These are phyloP conservation scores for Scutellospora calospora DNA, from an alignment of 371 early-diverging fungal genomes.

Conservation along the genomic window DNA sequence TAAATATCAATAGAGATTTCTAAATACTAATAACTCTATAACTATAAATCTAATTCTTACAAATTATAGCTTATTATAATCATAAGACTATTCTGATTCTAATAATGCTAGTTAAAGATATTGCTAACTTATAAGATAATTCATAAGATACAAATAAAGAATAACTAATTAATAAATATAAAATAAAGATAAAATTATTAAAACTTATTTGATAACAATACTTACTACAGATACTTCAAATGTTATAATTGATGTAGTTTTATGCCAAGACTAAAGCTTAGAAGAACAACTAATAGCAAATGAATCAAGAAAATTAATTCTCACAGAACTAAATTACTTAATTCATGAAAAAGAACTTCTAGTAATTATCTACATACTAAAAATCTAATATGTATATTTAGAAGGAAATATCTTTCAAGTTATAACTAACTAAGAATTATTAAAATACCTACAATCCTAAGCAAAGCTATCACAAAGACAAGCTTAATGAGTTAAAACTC, in stretches of 20 bases:
- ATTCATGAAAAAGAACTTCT: constrained; percentile 50
- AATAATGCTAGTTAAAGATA: too few species aligned
- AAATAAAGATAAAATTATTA: too few species aligned
- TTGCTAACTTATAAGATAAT: too few species aligned
- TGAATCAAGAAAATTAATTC: constrained; percentile 15
- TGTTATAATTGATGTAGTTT: constrained; percentile 55
- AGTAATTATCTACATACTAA: constrained; percentile 51
- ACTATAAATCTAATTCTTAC: too few species aligned
- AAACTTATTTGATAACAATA: too few species aligned
- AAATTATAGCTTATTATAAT: too few species aligned
- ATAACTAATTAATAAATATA: too few species aligned
- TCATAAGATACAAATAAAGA: too few species aligned
- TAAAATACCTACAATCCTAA: background rate
- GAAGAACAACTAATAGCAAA: constrained; percentile 37
- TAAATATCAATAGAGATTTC: too few species aligned
- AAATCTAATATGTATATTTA: constrained; percentile 50
- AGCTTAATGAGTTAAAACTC: background rate
- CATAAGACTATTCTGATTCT: too few species aligned
- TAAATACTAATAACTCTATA: too few species aligned
- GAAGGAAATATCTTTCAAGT: constrained; percentile 10
- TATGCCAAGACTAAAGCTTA: constrained; percentile 50
- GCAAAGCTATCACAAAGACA: background rate
- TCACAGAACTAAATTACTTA: constrained; percentile 33
- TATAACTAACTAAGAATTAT: background rate
- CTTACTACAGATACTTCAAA: constrained; percentile 63